Evolutionary conservation across 2,329 filamentous ascomycete genomes (phyloP).

Genomic region (Fusarium marasasianum): DNA sequence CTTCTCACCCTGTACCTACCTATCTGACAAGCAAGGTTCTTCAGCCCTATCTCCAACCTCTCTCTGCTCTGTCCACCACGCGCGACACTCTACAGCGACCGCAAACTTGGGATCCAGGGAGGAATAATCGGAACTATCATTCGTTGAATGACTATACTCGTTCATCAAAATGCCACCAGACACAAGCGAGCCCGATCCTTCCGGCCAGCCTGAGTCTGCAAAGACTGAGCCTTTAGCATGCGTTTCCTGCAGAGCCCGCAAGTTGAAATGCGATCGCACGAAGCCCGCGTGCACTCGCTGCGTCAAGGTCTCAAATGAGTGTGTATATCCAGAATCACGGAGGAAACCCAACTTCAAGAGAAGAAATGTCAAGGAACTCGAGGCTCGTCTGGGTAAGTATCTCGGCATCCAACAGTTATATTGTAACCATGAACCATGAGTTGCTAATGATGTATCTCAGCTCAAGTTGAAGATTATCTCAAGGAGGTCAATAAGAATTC

Average conservation of each 20-base stretch:
- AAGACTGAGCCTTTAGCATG: conserved; percentile 72
- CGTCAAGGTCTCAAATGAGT: conserved; percentile 76
- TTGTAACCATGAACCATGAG: neutral
- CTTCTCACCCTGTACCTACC: neutral
- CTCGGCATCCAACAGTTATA: conserved; percentile 23
- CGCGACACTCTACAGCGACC: neutral
- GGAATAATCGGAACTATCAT: neutral
- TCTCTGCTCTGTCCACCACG: neutral
- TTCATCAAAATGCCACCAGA: conserved; percentile 34
- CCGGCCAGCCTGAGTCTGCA: conserved; percentile 17
- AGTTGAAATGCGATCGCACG: conserved; percentile 85
- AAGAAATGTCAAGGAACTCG: conserved; percentile 89
- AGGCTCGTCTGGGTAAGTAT: conserved; percentile 88
- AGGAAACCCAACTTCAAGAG: conserved; percentile 89
- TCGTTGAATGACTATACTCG: conserved; percentile 24
- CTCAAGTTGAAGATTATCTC: conserved; percentile 83
- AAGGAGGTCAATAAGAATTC: conserved; percentile 66
- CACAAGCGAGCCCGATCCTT: conserved; percentile 35
- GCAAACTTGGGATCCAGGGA: neutral
- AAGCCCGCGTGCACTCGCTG: conserved; percentile 86
- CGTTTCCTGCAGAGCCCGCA: conserved; percentile 83
- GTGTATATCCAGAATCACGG: conserved; percentile 87
- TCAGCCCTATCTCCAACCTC: neutral
- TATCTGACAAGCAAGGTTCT: conserved; percentile 9
- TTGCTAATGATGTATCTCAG: conserved; percentile 52